These are phyloP conservation scores for Sarocladiaceae sp. DNA, from an alignment of 2,329 filamentous ascomycete species.

Conservation along the genomic window DNA sequence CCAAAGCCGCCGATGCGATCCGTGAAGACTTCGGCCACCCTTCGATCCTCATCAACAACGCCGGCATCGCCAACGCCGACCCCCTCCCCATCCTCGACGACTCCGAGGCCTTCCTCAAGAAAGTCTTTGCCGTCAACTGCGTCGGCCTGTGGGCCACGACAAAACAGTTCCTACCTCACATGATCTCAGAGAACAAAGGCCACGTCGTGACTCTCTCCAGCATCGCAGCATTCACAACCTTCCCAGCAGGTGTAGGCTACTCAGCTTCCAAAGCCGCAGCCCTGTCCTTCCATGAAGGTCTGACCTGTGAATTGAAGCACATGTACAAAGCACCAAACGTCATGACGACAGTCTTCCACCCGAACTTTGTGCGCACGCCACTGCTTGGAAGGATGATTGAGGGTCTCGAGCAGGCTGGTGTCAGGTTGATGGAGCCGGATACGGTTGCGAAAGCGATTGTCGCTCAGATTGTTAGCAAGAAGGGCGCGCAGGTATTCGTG, in stretches of 20 bases:
- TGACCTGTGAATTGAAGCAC: constrained; percentile 48
- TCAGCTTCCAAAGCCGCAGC: constrained; percentile 58
- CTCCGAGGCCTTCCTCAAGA: constrained; percentile 49
- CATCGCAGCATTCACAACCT: constrained; percentile 52
- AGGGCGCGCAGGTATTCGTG: constrained; percentile 37
- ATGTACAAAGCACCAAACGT: constrained; percentile 56
- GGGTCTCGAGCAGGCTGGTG: constrained; percentile 17
- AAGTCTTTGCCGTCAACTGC: constrained; percentile 63
- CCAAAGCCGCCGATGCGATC: constrained; percentile 43
- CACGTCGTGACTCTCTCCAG: constrained; percentile 67
- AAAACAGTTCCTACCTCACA: constrained; percentile 59
- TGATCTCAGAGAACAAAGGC: constrained; percentile 60
- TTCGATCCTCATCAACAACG: constrained; percentile 66
- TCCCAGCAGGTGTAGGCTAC: constrained; percentile 61
- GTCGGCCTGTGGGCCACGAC: constrained; percentile 58
- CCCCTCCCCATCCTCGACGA: constrained; percentile 45
- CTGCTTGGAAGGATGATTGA: constrained; percentile 20
- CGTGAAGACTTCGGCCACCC: constrained; percentile 52
- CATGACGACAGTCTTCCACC: constrained; percentile 58
- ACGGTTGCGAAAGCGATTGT: constrained; percentile 35
- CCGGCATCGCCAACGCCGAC: constrained; percentile 53
- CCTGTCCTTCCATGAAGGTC: constrained; percentile 59
- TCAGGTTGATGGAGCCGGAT: constrained; percentile 20
- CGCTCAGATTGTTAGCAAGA: constrained; percentile 34
- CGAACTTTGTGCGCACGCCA: constrained; percentile 23